These are phyloP conservation scores for Aspergillus ochraceus DNA, from an alignment of 2,329 filamentous ascomycete genomes.

Conservation along the genomic window DNA sequence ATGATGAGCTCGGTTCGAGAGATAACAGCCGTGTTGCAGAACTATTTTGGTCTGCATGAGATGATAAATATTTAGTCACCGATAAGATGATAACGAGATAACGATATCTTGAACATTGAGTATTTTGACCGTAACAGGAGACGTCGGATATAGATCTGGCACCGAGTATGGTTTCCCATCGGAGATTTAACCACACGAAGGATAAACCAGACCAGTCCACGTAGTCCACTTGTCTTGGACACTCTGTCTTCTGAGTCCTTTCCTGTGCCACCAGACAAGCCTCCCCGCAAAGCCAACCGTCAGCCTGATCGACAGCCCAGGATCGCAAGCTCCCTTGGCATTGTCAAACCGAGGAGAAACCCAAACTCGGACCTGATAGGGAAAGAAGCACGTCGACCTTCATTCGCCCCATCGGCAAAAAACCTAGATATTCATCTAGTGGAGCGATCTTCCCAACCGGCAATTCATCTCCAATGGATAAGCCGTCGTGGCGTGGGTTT, in stretches of 20 bases:
- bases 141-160: neutral
- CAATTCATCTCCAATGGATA: slow-evolving; percentile 8
- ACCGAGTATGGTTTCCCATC: neutral
- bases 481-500: neutral
- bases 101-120: neutral
- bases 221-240: too few relatives aligned
- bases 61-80: neutral
- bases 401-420: slow-evolving; percentile 5
- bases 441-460: too few relatives aligned
- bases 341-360: neutral
- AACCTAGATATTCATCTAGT: too few relatives aligned
- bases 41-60: too few relatives aligned
- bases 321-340: slow-evolving; percentile 7
- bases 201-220: too few relatives aligned
- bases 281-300: too few relatives aligned
- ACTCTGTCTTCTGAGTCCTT: too few relatives aligned
- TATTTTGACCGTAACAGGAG: too few relatives aligned
- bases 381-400: neutral
- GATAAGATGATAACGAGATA: neutral
- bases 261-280: too few relatives aligned
- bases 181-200: too few relatives aligned
- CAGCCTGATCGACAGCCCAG: neutral
- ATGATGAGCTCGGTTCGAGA: too few relatives aligned
- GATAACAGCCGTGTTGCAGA: too few relatives aligned
- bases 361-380: neutral